phyloP scores from a whole-genome alignment of 1,284 basidiomycete genomes.

The Pseudozyma hubeiensis region DNA sequence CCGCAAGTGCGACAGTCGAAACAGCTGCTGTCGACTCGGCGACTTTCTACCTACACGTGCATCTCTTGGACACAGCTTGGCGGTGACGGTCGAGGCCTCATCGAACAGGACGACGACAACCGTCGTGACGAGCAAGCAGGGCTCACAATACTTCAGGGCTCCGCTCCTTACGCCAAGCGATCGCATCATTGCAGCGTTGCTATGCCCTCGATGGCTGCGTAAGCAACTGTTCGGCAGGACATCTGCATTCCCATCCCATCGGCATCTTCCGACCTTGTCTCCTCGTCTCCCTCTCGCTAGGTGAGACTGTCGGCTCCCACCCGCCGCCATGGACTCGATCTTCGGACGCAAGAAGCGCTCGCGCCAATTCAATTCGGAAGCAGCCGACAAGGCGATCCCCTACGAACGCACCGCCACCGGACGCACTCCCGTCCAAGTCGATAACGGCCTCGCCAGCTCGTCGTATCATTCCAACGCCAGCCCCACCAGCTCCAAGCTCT shows the following conservation, averaged over 20 bases:
- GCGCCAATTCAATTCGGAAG: constrained; percentile 49
- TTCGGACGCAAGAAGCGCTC: constrained; percentile 57
- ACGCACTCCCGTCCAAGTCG: constrained; percentile 39
- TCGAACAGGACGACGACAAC: too few species aligned
- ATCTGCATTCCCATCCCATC: background rate
- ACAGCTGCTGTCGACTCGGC: too few species aligned
- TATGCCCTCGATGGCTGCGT: constrained; percentile 24
- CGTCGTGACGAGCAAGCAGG: too few species aligned
- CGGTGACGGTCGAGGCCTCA: too few species aligned
- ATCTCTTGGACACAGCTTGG: too few species aligned
- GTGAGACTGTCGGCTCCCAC: background rate
- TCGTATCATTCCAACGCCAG: constrained; percentile 15
- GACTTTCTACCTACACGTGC: too few species aligned
- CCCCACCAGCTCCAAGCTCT: constrained; percentile 35
- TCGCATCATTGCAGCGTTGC: background rate
- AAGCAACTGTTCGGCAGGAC: background rate
- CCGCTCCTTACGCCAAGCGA: too few species aligned
- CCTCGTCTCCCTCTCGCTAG: background rate
- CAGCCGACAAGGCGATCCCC: constrained; percentile 53
- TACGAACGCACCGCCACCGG: constrained; percentile 52
- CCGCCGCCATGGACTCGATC: constrained; percentile 47
- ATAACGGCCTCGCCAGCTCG: constrained; percentile 23
- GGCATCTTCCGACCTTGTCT: constrained; percentile 3
- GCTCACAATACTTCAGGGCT: background rate
- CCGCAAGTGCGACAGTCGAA: too few species aligned